Evolutionary conservation across 371 early-diverging fungal species (phyloP), one percentile per base, ranked within the genome.

Genomic region (Cokeromyces recurvatus): DNA sequence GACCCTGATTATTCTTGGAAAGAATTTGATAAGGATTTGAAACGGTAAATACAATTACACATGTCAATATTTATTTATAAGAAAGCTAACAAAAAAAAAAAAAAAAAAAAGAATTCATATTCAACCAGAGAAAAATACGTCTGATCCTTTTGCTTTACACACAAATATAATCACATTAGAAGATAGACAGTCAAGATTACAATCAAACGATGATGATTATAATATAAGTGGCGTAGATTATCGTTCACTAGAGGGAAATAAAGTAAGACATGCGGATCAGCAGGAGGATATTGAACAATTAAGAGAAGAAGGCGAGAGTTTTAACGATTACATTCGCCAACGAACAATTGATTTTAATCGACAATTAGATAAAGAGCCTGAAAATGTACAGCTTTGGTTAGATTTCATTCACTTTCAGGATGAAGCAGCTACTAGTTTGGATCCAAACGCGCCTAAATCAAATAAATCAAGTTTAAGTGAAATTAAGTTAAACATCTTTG

Each of bases 401-500:
- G 81, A 80, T 7, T 85, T 84, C 43, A 77, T 88, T 46, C 66
- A 56, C 1, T 77, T 88, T 22, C 90, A 89, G 56, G 87, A 89
- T 43, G 74, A 76, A 41, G 53, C 74, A 25, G 57, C 59, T 19
- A 32, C 51, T 10, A 51, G 65, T 22, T 20, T 68, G 4, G 54
- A 66, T 22, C 46, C 55, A 9, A 21, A 24, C 23, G 35, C 53
- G 15, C 37, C 29, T 1, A 43, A 51, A 9, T 20, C 37, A 2
- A 65, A 60, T 19, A 71, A 74, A 0, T 68, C 78, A 14, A 71
- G 79, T 32, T 44, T 79, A 16, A 65, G 60, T 19, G 89, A 87
- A 40, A 80, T 87, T 47, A 87, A 87, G 46, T 51, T 90, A 20
- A 77, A 85, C 17, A 89, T 91, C 4, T 85, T 77, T 55, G 87